Evolutionary conservation across 805 yeast species (phyloP).

Genomic region (Cyberlindnera xylosilytica): DNA sequence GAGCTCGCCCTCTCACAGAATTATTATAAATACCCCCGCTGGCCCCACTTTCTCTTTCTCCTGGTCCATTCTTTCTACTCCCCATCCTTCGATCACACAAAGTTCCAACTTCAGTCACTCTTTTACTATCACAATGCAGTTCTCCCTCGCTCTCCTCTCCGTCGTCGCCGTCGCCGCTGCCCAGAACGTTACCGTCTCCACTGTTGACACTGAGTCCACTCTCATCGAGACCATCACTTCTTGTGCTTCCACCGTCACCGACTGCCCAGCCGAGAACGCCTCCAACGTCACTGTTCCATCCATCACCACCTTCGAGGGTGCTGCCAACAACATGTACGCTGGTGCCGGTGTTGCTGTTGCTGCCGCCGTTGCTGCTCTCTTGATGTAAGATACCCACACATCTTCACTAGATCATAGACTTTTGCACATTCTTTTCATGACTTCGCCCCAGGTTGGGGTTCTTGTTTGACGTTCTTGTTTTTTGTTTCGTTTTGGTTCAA

Average conservation of each 20-base stretch:
- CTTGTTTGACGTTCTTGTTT: not conserved
- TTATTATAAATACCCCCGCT: conserved; percentile 5
- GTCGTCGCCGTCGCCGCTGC: conserved; percentile 28
- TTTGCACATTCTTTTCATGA: not conserved
- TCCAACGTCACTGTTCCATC: conserved; percentile 25
- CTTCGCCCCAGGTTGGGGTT: not conserved
- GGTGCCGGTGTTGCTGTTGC: conserved; percentile 30
- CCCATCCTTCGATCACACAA: conserved; percentile 7
- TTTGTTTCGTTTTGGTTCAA: not conserved
- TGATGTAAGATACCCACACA: conserved; percentile 23
- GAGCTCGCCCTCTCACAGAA: too few relatives aligned
- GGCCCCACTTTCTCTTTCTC: not conserved
- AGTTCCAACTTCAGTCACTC: conserved; percentile 28
- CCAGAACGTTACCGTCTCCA: conserved; percentile 17
- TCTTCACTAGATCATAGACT: not conserved
- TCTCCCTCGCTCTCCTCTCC: conserved; percentile 28
- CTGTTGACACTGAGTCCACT: conserved; percentile 14
- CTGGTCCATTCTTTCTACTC: not conserved
- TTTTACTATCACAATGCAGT: conserved; percentile 28
- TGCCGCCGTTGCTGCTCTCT: conserved; percentile 29
- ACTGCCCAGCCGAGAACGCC: conserved; percentile 20
- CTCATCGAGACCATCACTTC: conserved; percentile 17
- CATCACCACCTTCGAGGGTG: conserved; percentile 29
- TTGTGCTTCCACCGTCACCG: conserved; percentile 19
- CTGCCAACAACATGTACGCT: conserved; percentile 25